Evolutionary conservation across 2,329 filamentous ascomycete species (phyloP).

Genomic region (Fusarium proliferatum): DNA sequence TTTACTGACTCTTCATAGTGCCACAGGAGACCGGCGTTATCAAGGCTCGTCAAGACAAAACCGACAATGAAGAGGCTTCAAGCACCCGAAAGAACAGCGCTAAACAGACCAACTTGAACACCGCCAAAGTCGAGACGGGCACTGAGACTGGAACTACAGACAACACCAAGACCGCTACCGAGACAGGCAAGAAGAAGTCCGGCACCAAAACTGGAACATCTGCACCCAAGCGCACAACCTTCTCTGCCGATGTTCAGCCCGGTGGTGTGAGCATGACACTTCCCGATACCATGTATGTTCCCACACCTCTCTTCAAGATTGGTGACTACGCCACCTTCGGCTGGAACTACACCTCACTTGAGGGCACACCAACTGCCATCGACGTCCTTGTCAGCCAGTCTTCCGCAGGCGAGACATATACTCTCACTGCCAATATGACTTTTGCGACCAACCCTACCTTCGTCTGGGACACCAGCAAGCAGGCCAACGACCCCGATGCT

Average conservation of each 20-base stretch:
- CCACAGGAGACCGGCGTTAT: slow-evolving; percentile 30
- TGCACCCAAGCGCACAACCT: slow-evolving; percentile 53
- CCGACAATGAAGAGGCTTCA: slow-evolving; percentile 23
- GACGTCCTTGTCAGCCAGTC: slow-evolving; percentile 70
- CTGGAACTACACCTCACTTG: slow-evolving; percentile 74
- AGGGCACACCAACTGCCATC: slow-evolving; percentile 67
- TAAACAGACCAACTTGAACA: slow-evolving; percentile 55
- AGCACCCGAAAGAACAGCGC: slow-evolving; percentile 32
- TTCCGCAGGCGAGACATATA: slow-evolving; percentile 64
- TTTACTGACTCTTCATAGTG: slow-evolving; percentile 22
- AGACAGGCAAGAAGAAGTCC: slow-evolving; percentile 39
- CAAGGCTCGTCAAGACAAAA: slow-evolving; percentile 21
- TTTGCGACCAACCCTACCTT: slow-evolving; percentile 62
- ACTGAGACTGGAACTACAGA: slow-evolving; percentile 27
- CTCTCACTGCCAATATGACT: slow-evolving; percentile 72
- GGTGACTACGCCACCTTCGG: slow-evolving; percentile 68
- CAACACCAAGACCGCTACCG: slow-evolving; percentile 27
- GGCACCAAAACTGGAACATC: slow-evolving; percentile 41
- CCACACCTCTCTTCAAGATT: slow-evolving; percentile 68
- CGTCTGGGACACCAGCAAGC: slow-evolving; percentile 68
- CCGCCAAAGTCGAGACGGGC: slow-evolving; percentile 43
- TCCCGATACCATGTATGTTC: slow-evolving; percentile 58
- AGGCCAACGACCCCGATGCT: slow-evolving; percentile 57
- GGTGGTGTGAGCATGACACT: slow-evolving; percentile 65
- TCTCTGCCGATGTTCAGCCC: slow-evolving; percentile 58